Evolutionary conservation across 805 yeast genomes (phyloP).

Genomic region (Lipomyces yamadae): DNA sequence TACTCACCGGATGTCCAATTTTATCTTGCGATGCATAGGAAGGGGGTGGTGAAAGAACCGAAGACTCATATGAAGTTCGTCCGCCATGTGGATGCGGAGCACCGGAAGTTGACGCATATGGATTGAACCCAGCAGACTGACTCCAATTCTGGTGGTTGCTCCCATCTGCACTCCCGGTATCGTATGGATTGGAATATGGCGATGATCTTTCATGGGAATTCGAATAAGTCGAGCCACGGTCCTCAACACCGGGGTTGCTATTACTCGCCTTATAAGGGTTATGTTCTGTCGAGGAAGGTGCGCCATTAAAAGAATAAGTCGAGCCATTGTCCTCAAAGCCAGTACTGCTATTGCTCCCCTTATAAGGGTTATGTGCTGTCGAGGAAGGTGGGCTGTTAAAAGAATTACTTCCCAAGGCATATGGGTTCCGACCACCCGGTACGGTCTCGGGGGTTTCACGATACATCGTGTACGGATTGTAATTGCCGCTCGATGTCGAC

Average conservation of each 20-base stretch:
- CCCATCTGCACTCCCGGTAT: background rate
- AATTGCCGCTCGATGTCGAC: conserved; percentile 6
- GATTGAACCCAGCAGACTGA: background rate
- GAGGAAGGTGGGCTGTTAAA: conserved; percentile 20
- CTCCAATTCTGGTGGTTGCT: background rate
- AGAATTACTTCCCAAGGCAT: conserved; percentile 25
- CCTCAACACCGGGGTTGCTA: background rate
- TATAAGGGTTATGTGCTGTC: background rate
- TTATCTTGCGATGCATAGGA: conserved; percentile 7
- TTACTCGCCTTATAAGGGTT: background rate
- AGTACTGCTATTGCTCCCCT: background rate
- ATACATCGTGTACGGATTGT: conserved; percentile 12
- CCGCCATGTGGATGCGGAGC: conserved; percentile 8
- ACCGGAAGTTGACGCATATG: background rate
- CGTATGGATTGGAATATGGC: conserved; percentile 27
- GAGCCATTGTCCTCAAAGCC: no score
- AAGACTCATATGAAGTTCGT: background rate
- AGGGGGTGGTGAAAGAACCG: background rate
- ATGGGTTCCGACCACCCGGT: conserved; percentile 20
- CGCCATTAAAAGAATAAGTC: no score
- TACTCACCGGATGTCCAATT: background rate
- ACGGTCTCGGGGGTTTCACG: background rate
- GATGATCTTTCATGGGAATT: background rate
- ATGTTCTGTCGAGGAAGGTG: background rate
- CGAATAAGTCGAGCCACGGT: background rate